Percentiles rank a stretch among this genome's conserved stretches.
Evolutionary conservation across 768 basidiomycete genomes (phyloP).

Genomic region (Paxillus rubicundulus): DNA sequence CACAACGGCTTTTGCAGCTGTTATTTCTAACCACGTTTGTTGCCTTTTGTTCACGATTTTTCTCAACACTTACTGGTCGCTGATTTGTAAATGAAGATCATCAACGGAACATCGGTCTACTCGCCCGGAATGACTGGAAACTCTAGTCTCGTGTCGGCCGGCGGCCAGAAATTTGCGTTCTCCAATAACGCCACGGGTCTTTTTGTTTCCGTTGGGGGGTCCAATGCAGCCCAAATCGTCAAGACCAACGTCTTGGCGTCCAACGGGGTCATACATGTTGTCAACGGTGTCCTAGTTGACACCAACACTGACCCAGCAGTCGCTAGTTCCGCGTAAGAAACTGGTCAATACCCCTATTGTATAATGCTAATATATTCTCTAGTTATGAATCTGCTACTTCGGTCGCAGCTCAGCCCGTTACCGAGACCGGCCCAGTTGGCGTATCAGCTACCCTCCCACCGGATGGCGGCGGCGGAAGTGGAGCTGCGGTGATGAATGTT

Average conservation of each 20-base stretch:
- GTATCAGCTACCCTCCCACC: not conserved
- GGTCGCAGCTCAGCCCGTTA: slow-evolving; percentile 36
- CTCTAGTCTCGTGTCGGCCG: slow-evolving; percentile 48
- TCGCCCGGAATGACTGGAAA: slow-evolving; percentile 44
- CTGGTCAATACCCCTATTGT: not conserved
- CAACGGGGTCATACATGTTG: slow-evolving; percentile 71
- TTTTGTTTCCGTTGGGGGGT: slow-evolving; percentile 48
- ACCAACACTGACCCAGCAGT: slow-evolving; percentile 38
- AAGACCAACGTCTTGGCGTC: slow-evolving; percentile 55
- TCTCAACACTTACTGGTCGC: not conserved
- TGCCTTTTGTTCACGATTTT: not conserved
- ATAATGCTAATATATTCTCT: not conserved
- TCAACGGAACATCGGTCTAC: slow-evolving; percentile 70
- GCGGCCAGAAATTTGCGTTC: slow-evolving; percentile 53
- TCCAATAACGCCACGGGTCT: slow-evolving; percentile 53
- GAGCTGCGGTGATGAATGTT: not conserved
- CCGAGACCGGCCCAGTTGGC: slow-evolving; percentile 44
- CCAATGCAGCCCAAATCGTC: slow-evolving; percentile 50
- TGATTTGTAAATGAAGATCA: slow-evolving; percentile 37
- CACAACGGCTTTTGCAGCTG: slow-evolving; percentile 38
- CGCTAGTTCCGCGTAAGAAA: slow-evolving; percentile 54
- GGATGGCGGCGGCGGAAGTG: not conserved
- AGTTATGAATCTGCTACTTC: slow-evolving; percentile 50
- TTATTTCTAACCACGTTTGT: slow-evolving; percentile 63
- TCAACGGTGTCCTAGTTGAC: slow-evolving; percentile 53